Evolutionary conservation across 2,329 filamentous ascomycete species (phyloP).

Genomic region (Blastomyces parvus): DNA sequence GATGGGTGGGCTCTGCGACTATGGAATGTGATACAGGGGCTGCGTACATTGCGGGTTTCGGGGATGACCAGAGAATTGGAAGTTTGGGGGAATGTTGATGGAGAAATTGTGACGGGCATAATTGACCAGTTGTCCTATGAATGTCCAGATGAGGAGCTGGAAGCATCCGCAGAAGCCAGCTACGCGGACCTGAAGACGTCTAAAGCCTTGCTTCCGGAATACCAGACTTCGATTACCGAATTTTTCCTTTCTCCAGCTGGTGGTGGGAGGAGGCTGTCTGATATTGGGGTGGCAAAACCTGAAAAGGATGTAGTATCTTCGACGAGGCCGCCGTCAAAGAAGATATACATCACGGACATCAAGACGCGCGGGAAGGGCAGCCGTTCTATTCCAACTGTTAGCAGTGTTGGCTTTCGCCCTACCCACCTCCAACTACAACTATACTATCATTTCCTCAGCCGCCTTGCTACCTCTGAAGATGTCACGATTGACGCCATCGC

Average conservation of each 20-base stretch:
- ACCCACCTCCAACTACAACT: slow-evolving; percentile 81
- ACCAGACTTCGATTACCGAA: slow-evolving; percentile 39
- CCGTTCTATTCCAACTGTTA: slow-evolving; percentile 50
- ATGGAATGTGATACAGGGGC: slow-evolving; percentile 84
- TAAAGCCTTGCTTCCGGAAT: slow-evolving; percentile 30
- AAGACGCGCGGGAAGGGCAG: slow-evolving; percentile 61
- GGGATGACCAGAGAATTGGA: slow-evolving; percentile 68
- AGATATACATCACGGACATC: slow-evolving; percentile 72
- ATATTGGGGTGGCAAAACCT: slow-evolving; percentile 20
- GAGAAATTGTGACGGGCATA: slow-evolving; percentile 74
- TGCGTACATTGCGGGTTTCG: slow-evolving; percentile 61
- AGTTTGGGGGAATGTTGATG: slow-evolving; percentile 76
- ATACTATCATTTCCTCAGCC: slow-evolving; percentile 75
- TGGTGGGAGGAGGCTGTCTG: slow-evolving; percentile 28
- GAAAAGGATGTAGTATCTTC: slow-evolving; percentile 8
- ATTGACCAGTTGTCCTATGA: slow-evolving; percentile 77
- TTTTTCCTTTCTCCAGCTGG: slow-evolving; percentile 33
- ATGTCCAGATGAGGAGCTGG: slow-evolving; percentile 63
- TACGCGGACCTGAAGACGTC: slow-evolving; percentile 31
- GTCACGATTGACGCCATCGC: slow-evolving; percentile 63
- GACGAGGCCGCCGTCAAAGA: slow-evolving; percentile 13
- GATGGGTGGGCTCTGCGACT: slow-evolving; percentile 73
- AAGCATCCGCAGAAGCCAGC: slow-evolving; percentile 46
- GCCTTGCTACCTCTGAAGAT: slow-evolving; percentile 56
- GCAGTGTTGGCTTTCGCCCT: slow-evolving; percentile 56